Base-by-base conservation (phyloP, 208 protist species). In the Spongospora subterranea region DNA sequence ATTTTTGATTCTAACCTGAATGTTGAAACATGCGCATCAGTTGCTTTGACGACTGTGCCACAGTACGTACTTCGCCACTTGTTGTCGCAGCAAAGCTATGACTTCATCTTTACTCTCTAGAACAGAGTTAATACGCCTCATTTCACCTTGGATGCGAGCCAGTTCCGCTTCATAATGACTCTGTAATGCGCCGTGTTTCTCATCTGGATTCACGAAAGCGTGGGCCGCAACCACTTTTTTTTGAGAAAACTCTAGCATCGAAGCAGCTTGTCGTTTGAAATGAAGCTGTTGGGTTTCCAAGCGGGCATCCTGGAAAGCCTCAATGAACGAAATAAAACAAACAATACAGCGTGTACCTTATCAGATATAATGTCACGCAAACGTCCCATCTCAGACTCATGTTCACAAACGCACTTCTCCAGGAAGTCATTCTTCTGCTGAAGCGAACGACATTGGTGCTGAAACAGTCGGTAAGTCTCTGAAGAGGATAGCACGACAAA, bases 1-100 rank as follows among this genome's bases (percentile, higher is more conserved):
- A 82, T 82, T 43, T 82, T 35, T 13, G 71, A 82, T 82, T 82
- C 71, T 40, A 82, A n/a, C 40, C 71, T 82, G n/a, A 35, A 45
- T 39, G 71, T 6, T 6, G 35, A 39, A 82, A 43, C 35, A 6
- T 82, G 11, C 6, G 71, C 6, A 20, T 82, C 11, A 82, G 40
- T 13, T 6, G 6, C 6, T 6, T 82, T 17, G 35, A 82, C 35
- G 35, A 6, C n/a, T 43, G 11, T 20, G n/a, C 6, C 35, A 39
- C 71, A 43, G 6, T 43, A 65, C 71, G 6, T 6, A 82, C 71
- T 43, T 35, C 11, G 17, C n/a, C n/a, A 82, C 6, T 82, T 82
- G 71, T 35, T 82, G 71, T 43, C 71, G 71, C 40, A 39, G 40
- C 6, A 82, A n/a, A 20, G 6, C 71, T 6, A 82, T 82, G 71